These are phyloP conservation scores for Pyracantha coccinea DNA, from an alignment of 331 rosid genomes.

Conservation along the genomic window DNA sequence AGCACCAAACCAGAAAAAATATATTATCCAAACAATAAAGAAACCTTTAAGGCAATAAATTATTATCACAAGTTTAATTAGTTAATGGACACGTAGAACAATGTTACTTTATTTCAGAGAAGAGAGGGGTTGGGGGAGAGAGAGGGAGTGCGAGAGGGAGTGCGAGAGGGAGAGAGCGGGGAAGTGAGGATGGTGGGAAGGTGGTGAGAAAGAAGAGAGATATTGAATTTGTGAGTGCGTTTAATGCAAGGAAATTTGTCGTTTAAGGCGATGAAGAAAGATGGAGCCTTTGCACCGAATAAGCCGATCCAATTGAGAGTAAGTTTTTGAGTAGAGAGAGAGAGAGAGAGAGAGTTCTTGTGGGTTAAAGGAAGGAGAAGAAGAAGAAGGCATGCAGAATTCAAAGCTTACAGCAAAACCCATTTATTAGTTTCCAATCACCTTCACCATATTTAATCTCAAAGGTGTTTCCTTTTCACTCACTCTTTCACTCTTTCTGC, in stretches of 20 bases:
- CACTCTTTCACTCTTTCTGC: not conserved
- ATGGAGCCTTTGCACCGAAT: constrained; percentile 21
- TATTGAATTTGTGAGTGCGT: constrained; percentile 17
- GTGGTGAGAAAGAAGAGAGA: constrained; percentile 13
- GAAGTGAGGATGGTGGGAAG: constrained; percentile 12
- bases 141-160: too few species aligned
- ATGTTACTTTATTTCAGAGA: not conserved
- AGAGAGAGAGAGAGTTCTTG: not conserved
- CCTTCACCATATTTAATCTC: not conserved
- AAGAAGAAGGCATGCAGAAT: constrained; percentile 29
- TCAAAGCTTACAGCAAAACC: constrained; percentile 22
- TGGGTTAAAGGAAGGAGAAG: constrained; percentile 14
- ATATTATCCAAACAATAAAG: not conserved
- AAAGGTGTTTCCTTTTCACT: constrained; percentile 16
- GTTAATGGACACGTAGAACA: not conserved
- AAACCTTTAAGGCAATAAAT: not conserved
- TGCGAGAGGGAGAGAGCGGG: not conserved
- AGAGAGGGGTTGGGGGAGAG: too few species aligned
- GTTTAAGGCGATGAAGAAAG: constrained; percentile 17
- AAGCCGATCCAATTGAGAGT: constrained; percentile 4
- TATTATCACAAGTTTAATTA: not conserved
- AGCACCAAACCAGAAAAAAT: not conserved
- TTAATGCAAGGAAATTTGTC: constrained; percentile 19
- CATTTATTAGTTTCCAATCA: constrained; percentile 11
- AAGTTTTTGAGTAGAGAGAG: not conserved